Conservation (phyloP, 495 filamentous ascomycete species). For the Penicillium cataractarum region DNA sequence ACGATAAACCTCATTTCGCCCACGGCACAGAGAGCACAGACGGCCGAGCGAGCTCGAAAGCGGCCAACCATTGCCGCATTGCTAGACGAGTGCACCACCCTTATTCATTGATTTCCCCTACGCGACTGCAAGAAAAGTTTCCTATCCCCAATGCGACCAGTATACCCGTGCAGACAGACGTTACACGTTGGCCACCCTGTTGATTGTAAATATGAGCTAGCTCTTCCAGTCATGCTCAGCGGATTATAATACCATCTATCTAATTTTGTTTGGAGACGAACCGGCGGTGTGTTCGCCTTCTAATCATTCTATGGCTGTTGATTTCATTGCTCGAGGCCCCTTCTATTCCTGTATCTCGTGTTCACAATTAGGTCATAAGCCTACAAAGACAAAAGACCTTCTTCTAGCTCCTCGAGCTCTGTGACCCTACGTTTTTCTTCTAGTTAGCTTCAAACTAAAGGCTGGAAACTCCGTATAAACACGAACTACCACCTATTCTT, state of each 20-base stretch:
- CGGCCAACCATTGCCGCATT: background rate
- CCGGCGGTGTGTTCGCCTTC: background rate
- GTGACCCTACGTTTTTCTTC: background rate
- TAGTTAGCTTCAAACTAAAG: background rate
- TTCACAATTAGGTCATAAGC: background rate
- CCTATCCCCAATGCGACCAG: slow-evolving; percentile 29
- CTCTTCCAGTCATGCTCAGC: background rate
- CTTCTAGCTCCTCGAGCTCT: background rate
- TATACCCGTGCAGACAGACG: background rate
- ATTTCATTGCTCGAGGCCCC: background rate
- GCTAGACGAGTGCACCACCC: background rate
- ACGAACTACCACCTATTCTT: background rate
- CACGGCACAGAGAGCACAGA: background rate
- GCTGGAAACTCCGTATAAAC: background rate
- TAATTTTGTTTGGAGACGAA: background rate
- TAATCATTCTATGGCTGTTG: background rate
- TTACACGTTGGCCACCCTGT: background rate
- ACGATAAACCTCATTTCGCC: slow-evolving; percentile 19
- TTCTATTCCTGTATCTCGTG: background rate
- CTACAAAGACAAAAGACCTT: background rate
- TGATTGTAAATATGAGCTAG: slow-evolving; percentile 1
- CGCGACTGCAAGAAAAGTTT: slow-evolving; percentile 28
- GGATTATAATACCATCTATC: background rate
- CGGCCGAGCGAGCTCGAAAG: background rate
- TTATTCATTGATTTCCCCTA: slow-evolving; percentile 24